Evolutionary conservation across 1,284 basidiomycete genomes (phyloP).

Genomic region (Tilletia indica): DNA sequence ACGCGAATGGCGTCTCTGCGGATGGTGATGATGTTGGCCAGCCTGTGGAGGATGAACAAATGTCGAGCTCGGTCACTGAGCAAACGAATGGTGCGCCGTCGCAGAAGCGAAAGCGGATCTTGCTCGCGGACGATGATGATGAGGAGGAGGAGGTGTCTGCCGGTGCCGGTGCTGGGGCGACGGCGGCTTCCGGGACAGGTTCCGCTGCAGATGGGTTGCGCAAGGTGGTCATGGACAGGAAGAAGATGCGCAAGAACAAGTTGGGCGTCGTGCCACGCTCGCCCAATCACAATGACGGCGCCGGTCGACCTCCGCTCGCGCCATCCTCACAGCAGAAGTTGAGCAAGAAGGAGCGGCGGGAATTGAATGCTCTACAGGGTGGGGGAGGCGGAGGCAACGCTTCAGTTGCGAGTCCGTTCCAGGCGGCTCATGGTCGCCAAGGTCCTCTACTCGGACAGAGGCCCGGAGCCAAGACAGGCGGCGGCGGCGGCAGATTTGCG

Average conservation of each 20-base stretch:
- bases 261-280: background rate
- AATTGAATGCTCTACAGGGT: background rate
- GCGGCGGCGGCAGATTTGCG: background rate
- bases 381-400: background rate
- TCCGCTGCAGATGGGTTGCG: background rate
- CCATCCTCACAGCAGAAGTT: background rate
- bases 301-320: background rate
- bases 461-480: background rate
- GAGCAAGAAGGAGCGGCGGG: background rate
- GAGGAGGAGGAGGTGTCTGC: background rate
- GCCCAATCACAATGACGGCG: background rate
- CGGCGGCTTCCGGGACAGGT: background rate
- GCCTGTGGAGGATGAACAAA: background rate
- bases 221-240: background rate
- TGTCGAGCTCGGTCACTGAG: background rate
- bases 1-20: background rate
- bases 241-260: background rate
- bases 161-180: background rate
- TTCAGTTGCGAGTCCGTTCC: background rate
- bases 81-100: background rate
- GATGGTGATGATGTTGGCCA: background rate
- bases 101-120: slow-evolving; percentile 10
- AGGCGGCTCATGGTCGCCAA: background rate
- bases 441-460: background rate
- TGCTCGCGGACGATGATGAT: background rate